Base-by-base conservation (phyloP, 148 eudicot genomes). In the Oxyria digyna region DNA sequence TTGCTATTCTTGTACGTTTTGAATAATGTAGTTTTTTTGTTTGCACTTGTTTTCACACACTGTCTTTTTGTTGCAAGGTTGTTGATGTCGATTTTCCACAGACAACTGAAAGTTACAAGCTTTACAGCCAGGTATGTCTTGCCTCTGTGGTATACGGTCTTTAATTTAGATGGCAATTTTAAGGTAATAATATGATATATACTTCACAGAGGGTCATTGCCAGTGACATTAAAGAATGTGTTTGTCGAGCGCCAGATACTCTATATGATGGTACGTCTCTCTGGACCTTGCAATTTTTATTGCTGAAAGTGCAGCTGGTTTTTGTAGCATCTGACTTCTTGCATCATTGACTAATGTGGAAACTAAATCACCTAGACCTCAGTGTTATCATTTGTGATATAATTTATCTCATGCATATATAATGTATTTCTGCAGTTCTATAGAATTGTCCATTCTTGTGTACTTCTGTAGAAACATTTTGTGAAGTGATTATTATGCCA, bases 191-290 rank as follows among this genome's bases (percentile, higher is more conserved):
- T 38, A 10, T 38, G 41, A 38, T 38, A 4, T 38, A 38, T 35
- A 66, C 81, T 67, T 77, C 8, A 48, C 88, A 94, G 99, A 85
- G 97, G 86, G 78, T 82, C 62, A 87, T 90, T 82, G 90, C 83
- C 77, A 79, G 96, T 81, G 99, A 94, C 76, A 88, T 94, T 45
- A 94, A 90, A 85, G 99, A 94, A 78, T 85, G 91, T 62, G 99
- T 94, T 9, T 90, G 97, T 71, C 87, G 99, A 78, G 99, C 99
- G 10, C 99, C 99, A 68, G 99, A 94, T 76, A 90, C 91, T 62
- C 92, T 92, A 74, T 94, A 94, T 69, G 89, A 94, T 82, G 99
- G 99, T 94, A 67, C 62, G 92, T 80, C 41, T 69, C 41, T 4
- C 4, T 59, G 18, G 13, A 59, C 9, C n/a, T 57, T 35, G 6